Evolutionary conservation across 2,329 filamentous ascomycete species (phyloP).

Genomic region (Botrytis medusae): DNA sequence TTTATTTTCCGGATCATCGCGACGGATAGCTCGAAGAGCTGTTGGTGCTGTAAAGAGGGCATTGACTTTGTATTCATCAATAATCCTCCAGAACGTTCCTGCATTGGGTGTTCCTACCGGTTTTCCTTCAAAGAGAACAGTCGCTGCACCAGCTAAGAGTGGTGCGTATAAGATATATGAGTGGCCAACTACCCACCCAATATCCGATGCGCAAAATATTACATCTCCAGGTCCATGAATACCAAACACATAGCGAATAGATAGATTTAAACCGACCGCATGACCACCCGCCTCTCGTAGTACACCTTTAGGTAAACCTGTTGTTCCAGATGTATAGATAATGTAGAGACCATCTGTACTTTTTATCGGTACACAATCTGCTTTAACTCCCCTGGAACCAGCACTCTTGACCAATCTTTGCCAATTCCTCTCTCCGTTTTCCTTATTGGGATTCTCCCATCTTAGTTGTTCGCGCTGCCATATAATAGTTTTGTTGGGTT

Average conservation of each 20-base stretch:
- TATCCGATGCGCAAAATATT: slow-evolving; percentile 70
- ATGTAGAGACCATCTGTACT: slow-evolving; percentile 83
- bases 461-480: slow-evolving; percentile 79
- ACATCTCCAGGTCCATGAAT: slow-evolving; percentile 83
- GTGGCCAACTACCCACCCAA: slow-evolving; percentile 88
- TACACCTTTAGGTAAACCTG: slow-evolving; percentile 80
- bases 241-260: slow-evolving; percentile 79
- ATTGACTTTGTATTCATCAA: slow-evolving; percentile 83
- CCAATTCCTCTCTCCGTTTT: slow-evolving; percentile 76
- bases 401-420: slow-evolving; percentile 72
- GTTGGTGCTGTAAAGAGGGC: slow-evolving; percentile 84
- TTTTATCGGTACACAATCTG: slow-evolving; percentile 73
- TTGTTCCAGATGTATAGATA: slow-evolving; percentile 85
- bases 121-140: slow-evolving; percentile 91
- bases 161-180: slow-evolving; percentile 89
- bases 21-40: slow-evolving; percentile 81
- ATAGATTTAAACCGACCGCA: slow-evolving; percentile 79
- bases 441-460: slow-evolving; percentile 69
- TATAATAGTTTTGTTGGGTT: slow-evolving; percentile 71
- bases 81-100: slow-evolving; percentile 82
- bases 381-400: slow-evolving; percentile 63
- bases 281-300: slow-evolving; percentile 81
- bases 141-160: slow-evolving; percentile 79
- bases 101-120: slow-evolving; percentile 86
- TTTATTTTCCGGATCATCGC: slow-evolving; percentile 76